Evolutionary conservation across 768 basidiomycete species (phyloP).

Genomic region (Termitomyces bulborhizus): DNA sequence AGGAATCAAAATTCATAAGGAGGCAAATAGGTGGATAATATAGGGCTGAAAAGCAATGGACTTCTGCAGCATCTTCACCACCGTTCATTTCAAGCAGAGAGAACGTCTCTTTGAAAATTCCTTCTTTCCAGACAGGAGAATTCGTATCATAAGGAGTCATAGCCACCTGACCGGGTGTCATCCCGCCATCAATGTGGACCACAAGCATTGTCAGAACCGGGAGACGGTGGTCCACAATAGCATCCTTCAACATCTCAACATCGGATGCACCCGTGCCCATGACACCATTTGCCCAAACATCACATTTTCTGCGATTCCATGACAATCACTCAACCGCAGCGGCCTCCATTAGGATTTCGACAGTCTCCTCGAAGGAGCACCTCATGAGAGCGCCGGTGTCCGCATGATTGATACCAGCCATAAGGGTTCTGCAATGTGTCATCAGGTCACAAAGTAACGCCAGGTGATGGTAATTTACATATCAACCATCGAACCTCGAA

Average conservation of each 20-base stretch:
- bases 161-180: slow-evolving; percentile 84
- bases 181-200: too few relatives aligned
- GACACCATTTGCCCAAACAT: slow-evolving; percentile 98
- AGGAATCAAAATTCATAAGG: slow-evolving; percentile 53
- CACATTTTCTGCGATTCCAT: slow-evolving; percentile 98
- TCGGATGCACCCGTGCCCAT: slow-evolving; percentile 99
- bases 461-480: too few relatives aligned
- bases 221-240: too few relatives aligned
- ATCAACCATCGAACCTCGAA: too few relatives aligned
- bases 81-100: slow-evolving; percentile 89
- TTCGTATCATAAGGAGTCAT: slow-evolving; percentile 97
- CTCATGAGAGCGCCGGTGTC: slow-evolving; percentile 99
- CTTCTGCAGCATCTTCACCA: slow-evolving; percentile 68
- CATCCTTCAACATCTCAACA: too few relatives aligned
- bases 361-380: slow-evolving; percentile 99
- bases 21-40: slow-evolving; percentile 84
- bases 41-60: slow-evolving; percentile 47
- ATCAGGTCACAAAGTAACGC: slow-evolving; percentile 96
- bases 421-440: slow-evolving; percentile 91
- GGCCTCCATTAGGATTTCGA: slow-evolving; percentile 98
- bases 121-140: slow-evolving; percentile 79
- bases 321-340: slow-evolving; percentile 98
- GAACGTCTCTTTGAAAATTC: slow-evolving; percentile 76
- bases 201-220: too few relatives aligned
- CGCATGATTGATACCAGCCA: slow-evolving; percentile 98